phyloP scores from a whole-genome alignment of 805 yeast genomes.

The Isabelozyma gotoi region DNA sequence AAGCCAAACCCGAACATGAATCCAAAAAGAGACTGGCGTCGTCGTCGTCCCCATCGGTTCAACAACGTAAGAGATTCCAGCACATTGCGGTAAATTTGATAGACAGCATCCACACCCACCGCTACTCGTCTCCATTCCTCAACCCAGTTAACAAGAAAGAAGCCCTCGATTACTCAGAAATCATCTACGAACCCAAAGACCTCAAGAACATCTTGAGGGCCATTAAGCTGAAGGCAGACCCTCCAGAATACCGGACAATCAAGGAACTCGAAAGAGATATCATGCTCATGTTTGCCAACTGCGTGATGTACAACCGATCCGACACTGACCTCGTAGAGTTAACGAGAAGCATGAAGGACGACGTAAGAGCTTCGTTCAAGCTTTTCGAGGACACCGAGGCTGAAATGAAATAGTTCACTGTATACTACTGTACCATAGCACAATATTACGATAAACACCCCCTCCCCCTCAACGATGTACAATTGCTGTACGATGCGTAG shows the following conservation, averaged over 20 bases:
- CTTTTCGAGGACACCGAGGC: conserved; percentile 58
- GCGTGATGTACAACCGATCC: conserved; percentile 75
- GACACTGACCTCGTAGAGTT: conserved; percentile 60
- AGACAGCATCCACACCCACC: conserved; percentile 63
- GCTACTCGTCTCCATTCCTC: conserved; percentile 72
- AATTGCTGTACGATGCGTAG: too few species aligned
- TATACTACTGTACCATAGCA: background rate
- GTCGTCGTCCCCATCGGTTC: conserved; percentile 12
- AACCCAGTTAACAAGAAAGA: conserved; percentile 66
- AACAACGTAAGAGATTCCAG: conserved; percentile 55
- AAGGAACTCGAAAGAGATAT: conserved; percentile 66
- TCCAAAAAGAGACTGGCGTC: conserved; percentile 9
- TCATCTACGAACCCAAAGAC: conserved; percentile 66
- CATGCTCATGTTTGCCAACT: conserved; percentile 78
- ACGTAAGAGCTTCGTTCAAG: conserved; percentile 54
- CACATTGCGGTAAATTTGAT: conserved; percentile 60
- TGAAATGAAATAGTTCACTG: conserved; percentile 7
- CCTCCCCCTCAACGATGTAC: background rate
- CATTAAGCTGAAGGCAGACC: conserved; percentile 44
- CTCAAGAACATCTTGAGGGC: conserved; percentile 58
- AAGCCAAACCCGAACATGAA: background rate
- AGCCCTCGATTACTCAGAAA: conserved; percentile 66
- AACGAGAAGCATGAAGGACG: conserved; percentile 70
- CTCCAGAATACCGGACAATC: conserved; percentile 50
- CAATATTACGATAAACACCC: background rate